Conservation (phyloP, 2,329 filamentous ascomycete genomes). For the Kalaharituber pfeilii region DNA sequence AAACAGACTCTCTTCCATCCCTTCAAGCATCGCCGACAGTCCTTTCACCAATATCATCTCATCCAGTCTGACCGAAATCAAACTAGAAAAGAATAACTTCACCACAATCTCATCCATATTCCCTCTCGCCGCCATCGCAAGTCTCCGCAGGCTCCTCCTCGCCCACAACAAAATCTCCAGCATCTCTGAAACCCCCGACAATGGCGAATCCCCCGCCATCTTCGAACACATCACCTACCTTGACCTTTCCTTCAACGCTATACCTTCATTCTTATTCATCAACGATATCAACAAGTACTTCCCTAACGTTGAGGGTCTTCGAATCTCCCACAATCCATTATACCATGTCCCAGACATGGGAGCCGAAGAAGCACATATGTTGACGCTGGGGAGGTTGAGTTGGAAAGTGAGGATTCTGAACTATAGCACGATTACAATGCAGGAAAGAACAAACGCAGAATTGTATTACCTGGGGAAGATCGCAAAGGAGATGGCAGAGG, state of each 20-base stretch:
- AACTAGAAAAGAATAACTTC: conserved; percentile 57
- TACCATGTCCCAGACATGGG: conserved; percentile 25
- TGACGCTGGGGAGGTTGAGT: conserved; percentile 56
- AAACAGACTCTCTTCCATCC: conserved; percentile 41
- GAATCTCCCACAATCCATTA: conserved; percentile 72
- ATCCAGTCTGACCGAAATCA: conserved; percentile 42
- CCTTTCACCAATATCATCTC: conserved; percentile 28
- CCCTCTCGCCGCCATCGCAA: conserved; percentile 35
- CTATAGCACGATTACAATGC: conserved; percentile 49
- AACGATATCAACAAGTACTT: conserved; percentile 30
- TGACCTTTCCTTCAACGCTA: conserved; percentile 55
- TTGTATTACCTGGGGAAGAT: conserved; percentile 84
- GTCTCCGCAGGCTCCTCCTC: conserved; percentile 46
- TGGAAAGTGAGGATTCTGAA: conserved; percentile 51
- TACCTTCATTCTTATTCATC: conserved; percentile 55
- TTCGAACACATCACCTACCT: conserved; percentile 45
- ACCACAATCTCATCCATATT: conserved; percentile 39
- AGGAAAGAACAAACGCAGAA: conserved; percentile 73
- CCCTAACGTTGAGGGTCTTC: conserved; percentile 56
- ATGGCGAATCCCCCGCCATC: conserved; percentile 27
- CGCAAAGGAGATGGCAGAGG: conserved; percentile 50
- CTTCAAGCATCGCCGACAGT: conserved; percentile 28
- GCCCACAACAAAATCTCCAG: conserved; percentile 56
- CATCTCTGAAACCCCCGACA: conserved; percentile 19
- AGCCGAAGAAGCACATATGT: conserved; percentile 73